phyloP scores from a whole-genome alignment of 2,329 filamentous ascomycete species.

The Cordyceps tenuipes region DNA sequence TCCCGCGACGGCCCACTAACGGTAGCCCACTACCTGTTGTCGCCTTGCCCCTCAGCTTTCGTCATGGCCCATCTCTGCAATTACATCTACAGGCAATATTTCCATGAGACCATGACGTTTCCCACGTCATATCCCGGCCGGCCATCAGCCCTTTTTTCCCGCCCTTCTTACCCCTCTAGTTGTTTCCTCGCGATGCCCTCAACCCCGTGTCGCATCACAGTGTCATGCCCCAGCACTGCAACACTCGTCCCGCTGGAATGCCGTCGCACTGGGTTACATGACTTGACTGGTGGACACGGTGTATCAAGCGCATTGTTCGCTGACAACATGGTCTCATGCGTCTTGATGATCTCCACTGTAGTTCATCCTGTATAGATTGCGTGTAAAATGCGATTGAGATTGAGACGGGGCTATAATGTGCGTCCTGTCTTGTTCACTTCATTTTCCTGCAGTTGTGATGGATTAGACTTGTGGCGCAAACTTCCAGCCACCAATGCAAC shows the following conservation, averaged over 20 bases:
- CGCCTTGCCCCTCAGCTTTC: neutral
- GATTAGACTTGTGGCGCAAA: neutral
- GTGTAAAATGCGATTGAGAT: neutral
- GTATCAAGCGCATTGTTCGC: neutral
- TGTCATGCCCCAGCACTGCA: slow-evolving; percentile 4
- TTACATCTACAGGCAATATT: neutral
- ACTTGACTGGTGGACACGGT: neutral
- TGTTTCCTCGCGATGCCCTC: neutral
- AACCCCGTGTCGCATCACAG: slow-evolving; percentile 6
- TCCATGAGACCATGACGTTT: no score
- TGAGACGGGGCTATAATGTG: neutral
- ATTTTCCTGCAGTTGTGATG: neutral
- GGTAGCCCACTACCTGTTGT: no score
- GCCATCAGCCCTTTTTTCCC: neutral
- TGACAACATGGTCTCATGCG: neutral
- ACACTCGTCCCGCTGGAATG: slow-evolving; percentile 8
- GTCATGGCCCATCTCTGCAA: neutral
- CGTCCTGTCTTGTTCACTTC: neutral
- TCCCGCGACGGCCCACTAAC: no score
- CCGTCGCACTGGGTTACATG: slow-evolving; percentile 8
- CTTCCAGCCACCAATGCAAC: neutral
- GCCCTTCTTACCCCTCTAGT: neutral
- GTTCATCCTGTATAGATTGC: no score
- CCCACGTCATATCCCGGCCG: no score
- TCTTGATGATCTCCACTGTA: neutral